Evolutionary conservation across 2,329 filamentous ascomycete species (phyloP), one percentile per base, ranked within the genome.

Genomic region (Aspergillus versicolor): DNA sequence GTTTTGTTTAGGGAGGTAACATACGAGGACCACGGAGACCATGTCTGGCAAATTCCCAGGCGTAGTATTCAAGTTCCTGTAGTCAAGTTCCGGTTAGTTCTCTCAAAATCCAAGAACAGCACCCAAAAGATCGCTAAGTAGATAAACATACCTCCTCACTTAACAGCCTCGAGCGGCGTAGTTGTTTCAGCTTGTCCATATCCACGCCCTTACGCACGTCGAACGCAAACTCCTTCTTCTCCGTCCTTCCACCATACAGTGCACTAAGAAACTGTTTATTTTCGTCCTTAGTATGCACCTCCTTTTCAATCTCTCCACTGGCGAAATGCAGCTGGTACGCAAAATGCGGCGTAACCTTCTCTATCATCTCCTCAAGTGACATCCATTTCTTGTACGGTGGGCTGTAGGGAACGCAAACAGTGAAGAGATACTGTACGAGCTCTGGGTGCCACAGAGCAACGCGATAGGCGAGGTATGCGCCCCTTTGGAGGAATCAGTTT

Each of bases 311-410:
- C 15, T 88, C 85, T 0, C 85, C 84, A 19, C 87, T 86, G 1
- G 81, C 83, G 51, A 97, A 83, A 63, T 96, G 91, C 45, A 94
- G 71, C 79, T 97, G 93, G 74, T 99, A 99, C 13, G 76, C 81
- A 69, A 95, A 93, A 67, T 89, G 88, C 43, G 87, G 86, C 41
- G 90, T 65, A 19, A 71, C 67, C 54, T 79, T 68, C 63, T 78
- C 78, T 44, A 89, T 83, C 27, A 89, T 61, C n/a, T 82, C 75
- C 66, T 88, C 82, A 2, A 88, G 77, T 1, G 85, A 77, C 15
- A 83, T 61, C 68, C 78, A 90, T 21, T 70, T 73, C 53, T 71
- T 77, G 58, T 66, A 64, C 0, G 89, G 88, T 3, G 84, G 73
- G 3, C 68, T 67, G 72, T 88, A 96, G 0, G 92, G 90, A 27